Conservation (phyloP, 768 basidiomycete genomes). For the Calvatia gigantea region DNA sequence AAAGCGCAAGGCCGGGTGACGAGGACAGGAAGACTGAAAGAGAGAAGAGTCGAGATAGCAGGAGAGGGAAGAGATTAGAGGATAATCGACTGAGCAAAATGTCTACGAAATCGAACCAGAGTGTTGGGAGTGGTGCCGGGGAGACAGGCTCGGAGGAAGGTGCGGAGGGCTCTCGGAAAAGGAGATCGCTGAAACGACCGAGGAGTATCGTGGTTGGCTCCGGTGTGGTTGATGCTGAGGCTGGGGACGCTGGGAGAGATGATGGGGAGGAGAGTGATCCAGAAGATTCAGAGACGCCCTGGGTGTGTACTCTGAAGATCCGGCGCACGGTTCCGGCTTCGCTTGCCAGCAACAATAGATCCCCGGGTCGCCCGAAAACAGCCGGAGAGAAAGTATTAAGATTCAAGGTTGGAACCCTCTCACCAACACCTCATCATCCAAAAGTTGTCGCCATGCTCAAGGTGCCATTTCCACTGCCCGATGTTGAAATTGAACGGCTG, state of each 20-base stretch:
- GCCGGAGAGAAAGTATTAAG: slow-evolving; percentile 27
- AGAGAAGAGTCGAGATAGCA: slow-evolving; percentile 1
- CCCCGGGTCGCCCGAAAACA: not conserved
- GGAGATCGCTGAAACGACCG: slow-evolving; percentile 11
- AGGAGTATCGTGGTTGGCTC: too few species aligned
- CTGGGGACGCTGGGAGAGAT: slow-evolving; percentile 30
- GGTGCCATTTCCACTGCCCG: slow-evolving; percentile 84
- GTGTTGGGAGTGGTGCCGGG: slow-evolving; percentile 25
- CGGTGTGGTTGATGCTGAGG: slow-evolving; percentile 1
- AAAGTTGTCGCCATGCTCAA: slow-evolving; percentile 91
- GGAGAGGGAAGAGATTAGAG: slow-evolving; percentile 4
- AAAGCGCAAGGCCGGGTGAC: not conserved
- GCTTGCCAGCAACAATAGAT: slow-evolving; percentile 9
- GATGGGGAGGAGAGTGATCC: slow-evolving; percentile 86
- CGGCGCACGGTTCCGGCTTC: slow-evolving; percentile 34
- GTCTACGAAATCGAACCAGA: slow-evolving; percentile 29
- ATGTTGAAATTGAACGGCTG: slow-evolving; percentile 69
- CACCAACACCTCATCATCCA: slow-evolving; percentile 93
- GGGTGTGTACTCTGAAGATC: slow-evolving; percentile 83
- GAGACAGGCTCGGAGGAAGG: slow-evolving; percentile 28
- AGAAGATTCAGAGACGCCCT: slow-evolving; percentile 95
- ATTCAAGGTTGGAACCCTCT: slow-evolving; percentile 79
- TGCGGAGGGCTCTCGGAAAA: slow-evolving; percentile 16
- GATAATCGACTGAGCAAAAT: slow-evolving; percentile 28
- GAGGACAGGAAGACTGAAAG: slow-evolving; percentile 6